Conservation (phyloP, 768 basidiomycete species). For the Collybiopsis confluens region DNA sequence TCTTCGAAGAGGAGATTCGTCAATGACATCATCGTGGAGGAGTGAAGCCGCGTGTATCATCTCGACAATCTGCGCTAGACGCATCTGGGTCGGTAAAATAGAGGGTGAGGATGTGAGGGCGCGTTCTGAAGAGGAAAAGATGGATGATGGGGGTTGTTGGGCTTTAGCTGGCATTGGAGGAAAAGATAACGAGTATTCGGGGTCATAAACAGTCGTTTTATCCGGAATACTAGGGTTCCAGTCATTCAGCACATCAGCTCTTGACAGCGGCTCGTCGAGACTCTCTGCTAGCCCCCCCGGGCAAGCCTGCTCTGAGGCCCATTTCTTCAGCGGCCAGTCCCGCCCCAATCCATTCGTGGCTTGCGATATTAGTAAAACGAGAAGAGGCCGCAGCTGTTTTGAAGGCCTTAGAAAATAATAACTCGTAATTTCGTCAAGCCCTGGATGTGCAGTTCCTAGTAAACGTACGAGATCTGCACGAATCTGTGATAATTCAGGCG, state of each 20-base stretch:
- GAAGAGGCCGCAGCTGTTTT: conserved; percentile 85
- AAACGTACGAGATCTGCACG: conserved; percentile 67
- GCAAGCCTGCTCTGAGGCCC: conserved; percentile 48
- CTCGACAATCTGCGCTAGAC: conserved; percentile 93
- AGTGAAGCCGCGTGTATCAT: conserved; percentile 96
- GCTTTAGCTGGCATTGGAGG: conserved; percentile 26
- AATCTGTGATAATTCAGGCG: conserved; percentile 62
- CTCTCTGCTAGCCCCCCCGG: conserved; percentile 48
- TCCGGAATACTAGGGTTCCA: conserved; percentile 78
- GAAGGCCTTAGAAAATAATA: conserved; percentile 91
- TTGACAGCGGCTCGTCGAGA: conserved; percentile 69
- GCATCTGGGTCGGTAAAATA: conserved; percentile 78
- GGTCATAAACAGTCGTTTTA: conserved; percentile 52
- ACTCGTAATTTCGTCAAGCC: conserved; percentile 78
- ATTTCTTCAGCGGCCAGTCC: conserved; percentile 52
- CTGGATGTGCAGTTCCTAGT: conserved; percentile 79
- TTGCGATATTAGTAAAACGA: conserved; percentile 81
- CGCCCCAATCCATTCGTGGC: conserved; percentile 87
- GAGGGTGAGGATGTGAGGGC: conserved; percentile 18
- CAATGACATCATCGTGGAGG: conserved; percentile 95
- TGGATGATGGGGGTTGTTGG: conserved; percentile 14
- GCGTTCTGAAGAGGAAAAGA: conserved; percentile 10
- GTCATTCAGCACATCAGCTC: conserved; percentile 78
- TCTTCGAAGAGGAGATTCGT: conserved; percentile 74
- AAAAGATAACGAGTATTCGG: conserved; percentile 34